A percentile compares a stretch with the other conserved stretches of the same genome.
phyloP scores from a whole-genome alignment of 2,329 filamentous ascomycete species.

The Cytospora paraplurivora region DNA sequence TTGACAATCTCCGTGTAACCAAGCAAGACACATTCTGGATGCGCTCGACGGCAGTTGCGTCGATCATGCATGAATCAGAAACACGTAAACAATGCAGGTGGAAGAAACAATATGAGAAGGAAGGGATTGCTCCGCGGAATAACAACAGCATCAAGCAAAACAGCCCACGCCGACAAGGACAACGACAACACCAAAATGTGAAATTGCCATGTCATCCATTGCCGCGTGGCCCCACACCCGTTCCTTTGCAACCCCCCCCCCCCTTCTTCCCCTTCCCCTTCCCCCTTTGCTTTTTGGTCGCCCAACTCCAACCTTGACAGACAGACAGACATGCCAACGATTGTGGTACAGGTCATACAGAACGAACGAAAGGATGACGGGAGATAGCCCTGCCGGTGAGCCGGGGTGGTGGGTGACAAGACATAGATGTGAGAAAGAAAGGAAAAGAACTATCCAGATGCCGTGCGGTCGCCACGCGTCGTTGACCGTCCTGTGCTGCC shows the following conservation, averaged over 20 bases:
- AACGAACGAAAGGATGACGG: not conserved
- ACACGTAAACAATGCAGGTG: not conserved
- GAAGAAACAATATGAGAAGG: not conserved
- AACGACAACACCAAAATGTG: conserved; percentile 3
- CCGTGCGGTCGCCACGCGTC: conserved; percentile 18
- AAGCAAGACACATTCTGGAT: not conserved
- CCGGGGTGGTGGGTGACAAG: not conserved
- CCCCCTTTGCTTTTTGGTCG: not conserved
- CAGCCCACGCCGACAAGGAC: conserved; percentile 7
- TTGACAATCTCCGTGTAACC: conserved; percentile 9
- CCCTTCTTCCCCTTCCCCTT: conserved; percentile 6
- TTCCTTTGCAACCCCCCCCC: conserved; percentile 4
- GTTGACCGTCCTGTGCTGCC: conserved; percentile 9
- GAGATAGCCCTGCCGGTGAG: not conserved
- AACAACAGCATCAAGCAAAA: conserved; percentile 8
- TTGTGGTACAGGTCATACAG: conserved; percentile 22
- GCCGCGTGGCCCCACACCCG: conserved; percentile 23
- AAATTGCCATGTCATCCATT: conserved; percentile 13
- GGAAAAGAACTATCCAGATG: not conserved
- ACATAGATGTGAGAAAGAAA: not conserved
- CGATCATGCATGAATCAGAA: not conserved
- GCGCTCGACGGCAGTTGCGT: conserved; percentile 1
- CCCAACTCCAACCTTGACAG: conserved; percentile 15
- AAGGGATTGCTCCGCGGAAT: conserved; percentile 1
- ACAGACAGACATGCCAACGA: conserved; percentile 6